These are phyloP conservation scores for Nephelium lappaceum DNA, from an alignment of 345 rosid genomes.

Conservation along the genomic window DNA sequence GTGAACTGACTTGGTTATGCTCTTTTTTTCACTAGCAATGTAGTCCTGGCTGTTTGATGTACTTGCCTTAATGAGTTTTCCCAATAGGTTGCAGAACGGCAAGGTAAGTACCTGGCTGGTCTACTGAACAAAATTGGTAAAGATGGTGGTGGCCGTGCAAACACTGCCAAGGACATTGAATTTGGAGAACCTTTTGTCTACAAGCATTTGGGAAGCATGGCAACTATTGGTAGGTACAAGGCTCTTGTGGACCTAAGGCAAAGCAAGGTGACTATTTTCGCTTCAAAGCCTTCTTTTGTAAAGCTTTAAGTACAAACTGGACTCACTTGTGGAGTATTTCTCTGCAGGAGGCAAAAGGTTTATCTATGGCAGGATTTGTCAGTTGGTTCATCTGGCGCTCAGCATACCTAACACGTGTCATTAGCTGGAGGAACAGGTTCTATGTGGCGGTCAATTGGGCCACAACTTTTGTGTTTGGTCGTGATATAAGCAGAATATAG, in stretches of 20 bases:
- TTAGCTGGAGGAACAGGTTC: conserved; percentile 95
- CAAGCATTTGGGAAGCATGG: conserved; percentile 97
- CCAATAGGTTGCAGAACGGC: conserved; percentile 88
- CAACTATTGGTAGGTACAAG: conserved; percentile 86
- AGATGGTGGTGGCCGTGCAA: conserved; percentile 79
- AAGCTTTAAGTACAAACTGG: not conserved
- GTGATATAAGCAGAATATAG: conserved; percentile 80
- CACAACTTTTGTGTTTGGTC: conserved; percentile 86
- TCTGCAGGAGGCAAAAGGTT: conserved; percentile 72
- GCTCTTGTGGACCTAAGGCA: conserved; percentile 93
- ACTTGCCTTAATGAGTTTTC: not conserved
- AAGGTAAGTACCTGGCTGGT: conserved; percentile 76
- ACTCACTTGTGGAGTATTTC: conserved; percentile 11
- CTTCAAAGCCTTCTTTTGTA: not conserved
- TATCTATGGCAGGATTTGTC: conserved; percentile 72
- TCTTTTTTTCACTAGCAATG: not conserved
- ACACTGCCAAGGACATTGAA: conserved; percentile 53
- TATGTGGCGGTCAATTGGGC: conserved; percentile 89
- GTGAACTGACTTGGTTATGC: not conserved
- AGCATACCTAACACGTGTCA: conserved; percentile 93
- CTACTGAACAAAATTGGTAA: conserved; percentile 62
- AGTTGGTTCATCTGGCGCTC: conserved; percentile 98
- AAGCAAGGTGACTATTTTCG: conserved; percentile 64
- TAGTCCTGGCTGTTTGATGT: conserved; percentile 2
- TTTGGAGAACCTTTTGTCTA: conserved; percentile 81